Base-by-base conservation (phyloP, 306 rosid genomes). In the Echinosophora koreensis region DNA sequence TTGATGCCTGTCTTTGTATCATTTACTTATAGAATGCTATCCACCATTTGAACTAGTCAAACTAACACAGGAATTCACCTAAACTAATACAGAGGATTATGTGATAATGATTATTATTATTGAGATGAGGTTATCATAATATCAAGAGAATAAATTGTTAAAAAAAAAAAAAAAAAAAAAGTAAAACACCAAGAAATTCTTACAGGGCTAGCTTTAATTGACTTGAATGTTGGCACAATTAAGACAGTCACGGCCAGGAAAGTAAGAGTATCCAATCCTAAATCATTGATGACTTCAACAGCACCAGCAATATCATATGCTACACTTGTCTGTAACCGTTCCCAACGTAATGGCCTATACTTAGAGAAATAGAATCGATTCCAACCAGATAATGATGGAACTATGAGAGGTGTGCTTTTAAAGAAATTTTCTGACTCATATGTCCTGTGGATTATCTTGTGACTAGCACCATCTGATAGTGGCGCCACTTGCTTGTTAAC, bases 201-300 rank as follows among this genome's bases (percentile, higher is more conserved):
- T 74, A 83, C 87, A 61, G 87, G 87, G 61, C 87, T 83, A 62
- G 81, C 92, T 91, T 82, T 91, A 47, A 93, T 69, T 75, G 54
- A 84, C 90, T 89, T 93, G 93, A 93, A 91, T 44, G 93, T 85
- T 2, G 98, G 98, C 76, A 93, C 96, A 66, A 91, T 90, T 60
- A 91, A 18, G 82, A 93, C 97, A 15, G 93, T 93, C 77, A 93
- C 98, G 5, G 81, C 89, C 85, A 93, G 80, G 75, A 93, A 90
- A 55, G 96, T 93, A 87, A 93, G 83, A 63, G 98, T 93, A 84
- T 93, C 98, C 88, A 85, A 78, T 70, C 98, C 98, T 73, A 93
- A 81, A 89, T 95, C 99, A 83, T 92, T 90, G 61, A 95, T 87
- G 73, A 93, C 97, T 10, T 93, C 98, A 66, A 84, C 82, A 58